Evolutionary conservation across 1,284 basidiomycete species (phyloP).

Genomic region (Boletus putidus): DNA sequence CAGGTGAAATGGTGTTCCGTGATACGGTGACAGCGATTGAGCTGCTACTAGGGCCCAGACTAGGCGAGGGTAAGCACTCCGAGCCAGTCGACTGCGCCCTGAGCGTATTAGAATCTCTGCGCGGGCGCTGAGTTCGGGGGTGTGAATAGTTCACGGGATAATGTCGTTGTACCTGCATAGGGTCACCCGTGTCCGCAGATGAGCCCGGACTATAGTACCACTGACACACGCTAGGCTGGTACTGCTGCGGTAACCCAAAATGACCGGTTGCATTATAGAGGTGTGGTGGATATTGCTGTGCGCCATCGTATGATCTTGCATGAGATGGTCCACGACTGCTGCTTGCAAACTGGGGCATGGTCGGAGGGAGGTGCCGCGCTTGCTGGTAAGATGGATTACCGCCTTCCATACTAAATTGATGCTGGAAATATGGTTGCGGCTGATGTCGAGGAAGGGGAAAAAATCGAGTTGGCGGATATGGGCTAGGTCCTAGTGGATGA

Average conservation of each 20-base stretch:
- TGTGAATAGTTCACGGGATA: slow-evolving; percentile 42
- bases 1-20: not conserved
- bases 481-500: slow-evolving; percentile 34
- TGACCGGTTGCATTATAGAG: slow-evolving; percentile 43
- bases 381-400: slow-evolving; percentile 27
- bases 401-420: slow-evolving; percentile 19
- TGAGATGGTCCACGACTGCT: slow-evolving; percentile 27
- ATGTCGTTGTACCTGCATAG: slow-evolving; percentile 42
- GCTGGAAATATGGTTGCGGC: slow-evolving; percentile 37
- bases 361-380: slow-evolving; percentile 27
- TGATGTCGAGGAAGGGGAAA: slow-evolving; percentile 38
- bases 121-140: slow-evolving; percentile 10
- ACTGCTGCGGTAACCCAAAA: slow-evolving; percentile 47
- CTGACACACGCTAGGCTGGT: slow-evolving; percentile 43
- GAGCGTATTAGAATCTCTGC: slow-evolving; percentile 14
- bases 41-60: not conserved
- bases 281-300: slow-evolving; percentile 42
- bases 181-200: slow-evolving; percentile 27
- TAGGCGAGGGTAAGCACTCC: not conserved
- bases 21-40: not conserved
- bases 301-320: slow-evolving; percentile 35
- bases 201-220: slow-evolving; percentile 51
- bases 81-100: not conserved
- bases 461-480: slow-evolving; percentile 41
- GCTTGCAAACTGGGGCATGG: slow-evolving; percentile 3